These are phyloP conservation scores for Ganoderma lucidum DNA, from an alignment of 1,284 basidiomycete genomes.

Conservation along the genomic window DNA sequence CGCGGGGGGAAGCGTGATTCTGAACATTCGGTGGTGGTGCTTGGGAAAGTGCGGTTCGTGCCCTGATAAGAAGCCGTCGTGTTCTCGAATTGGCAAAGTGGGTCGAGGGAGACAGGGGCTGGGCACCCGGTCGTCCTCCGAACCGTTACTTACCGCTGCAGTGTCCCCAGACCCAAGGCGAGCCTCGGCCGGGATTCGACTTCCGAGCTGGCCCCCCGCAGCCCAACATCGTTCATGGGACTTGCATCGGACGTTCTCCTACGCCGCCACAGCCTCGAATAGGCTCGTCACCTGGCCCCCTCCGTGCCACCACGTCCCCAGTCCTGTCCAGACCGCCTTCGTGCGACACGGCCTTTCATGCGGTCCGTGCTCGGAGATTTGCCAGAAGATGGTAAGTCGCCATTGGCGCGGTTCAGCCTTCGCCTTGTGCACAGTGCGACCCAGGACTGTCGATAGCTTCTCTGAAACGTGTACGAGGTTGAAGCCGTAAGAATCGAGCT, in stretches of 20 bases:
- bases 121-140: not conserved
- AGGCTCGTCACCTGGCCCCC: not conserved
- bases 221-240: not conserved
- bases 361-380: not conserved
- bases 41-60: not conserved
- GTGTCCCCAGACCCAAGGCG: not conserved
- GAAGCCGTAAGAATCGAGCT: not conserved
- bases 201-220: not conserved
- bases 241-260: not conserved
- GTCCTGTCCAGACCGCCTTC: not conserved
- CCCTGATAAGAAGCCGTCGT: slow-evolving; percentile 1
- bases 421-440: not conserved
- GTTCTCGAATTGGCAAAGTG: not conserved
- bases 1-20: not conserved
- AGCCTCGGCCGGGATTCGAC: slow-evolving; percentile 1
- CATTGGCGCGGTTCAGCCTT: not conserved
- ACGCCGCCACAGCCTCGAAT: not conserved
- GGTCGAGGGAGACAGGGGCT: not conserved
- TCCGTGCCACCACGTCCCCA: not conserved
- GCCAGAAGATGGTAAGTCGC: not conserved
- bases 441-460: not conserved
- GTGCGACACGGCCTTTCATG: not conserved
- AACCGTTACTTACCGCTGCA: not conserved
- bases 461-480: slow-evolving; percentile 1
- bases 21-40: not conserved